Conservation (phyloP, 2,329 filamentous ascomycete genomes). For the Dothistroma septosporum region DNA sequence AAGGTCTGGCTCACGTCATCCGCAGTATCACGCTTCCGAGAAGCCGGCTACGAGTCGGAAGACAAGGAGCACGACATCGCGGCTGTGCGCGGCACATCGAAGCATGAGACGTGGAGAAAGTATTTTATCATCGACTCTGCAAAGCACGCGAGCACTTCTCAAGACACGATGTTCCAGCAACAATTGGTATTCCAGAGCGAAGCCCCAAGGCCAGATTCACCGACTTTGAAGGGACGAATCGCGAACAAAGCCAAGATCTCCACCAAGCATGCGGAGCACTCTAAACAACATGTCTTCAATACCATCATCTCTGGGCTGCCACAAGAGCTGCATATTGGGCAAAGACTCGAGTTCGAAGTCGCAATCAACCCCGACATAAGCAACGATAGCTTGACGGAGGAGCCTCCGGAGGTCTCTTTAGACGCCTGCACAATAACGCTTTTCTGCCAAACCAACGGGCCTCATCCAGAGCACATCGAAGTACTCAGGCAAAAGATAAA, state of each 20-base stretch:
- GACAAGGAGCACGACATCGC: neutral
- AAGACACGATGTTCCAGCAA: slow-evolving; percentile 4
- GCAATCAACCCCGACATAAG: neutral
- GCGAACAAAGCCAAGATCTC: neutral
- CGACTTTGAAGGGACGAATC: neutral
- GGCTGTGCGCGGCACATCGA: neutral
- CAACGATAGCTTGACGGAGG: neutral
- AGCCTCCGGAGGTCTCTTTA: slow-evolving; percentile 11
- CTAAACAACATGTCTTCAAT: slow-evolving; percentile 4
- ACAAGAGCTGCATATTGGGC: slow-evolving; percentile 4
- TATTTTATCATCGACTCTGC: neutral
- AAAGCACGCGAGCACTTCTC: neutral
- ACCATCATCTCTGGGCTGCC: neutral
- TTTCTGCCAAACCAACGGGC: slow-evolving; percentile 15
- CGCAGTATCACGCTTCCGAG: neutral
- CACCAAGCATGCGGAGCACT: neutral
- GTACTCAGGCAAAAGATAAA: slow-evolving; percentile 9
- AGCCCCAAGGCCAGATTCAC: neutral
- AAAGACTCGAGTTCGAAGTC: slow-evolving; percentile 5
- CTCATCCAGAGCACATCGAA: slow-evolving; percentile 11
- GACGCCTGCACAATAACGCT: slow-evolving; percentile 16
- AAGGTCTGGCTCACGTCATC: neutral
- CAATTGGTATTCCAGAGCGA: neutral
- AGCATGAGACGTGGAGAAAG: neutral
- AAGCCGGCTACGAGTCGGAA: neutral